A percentile compares a stretch with the other conserved stretches of the same genome.
Conservation (phyloP, 306 rosid genomes). For the Vicia faba region DNA sequence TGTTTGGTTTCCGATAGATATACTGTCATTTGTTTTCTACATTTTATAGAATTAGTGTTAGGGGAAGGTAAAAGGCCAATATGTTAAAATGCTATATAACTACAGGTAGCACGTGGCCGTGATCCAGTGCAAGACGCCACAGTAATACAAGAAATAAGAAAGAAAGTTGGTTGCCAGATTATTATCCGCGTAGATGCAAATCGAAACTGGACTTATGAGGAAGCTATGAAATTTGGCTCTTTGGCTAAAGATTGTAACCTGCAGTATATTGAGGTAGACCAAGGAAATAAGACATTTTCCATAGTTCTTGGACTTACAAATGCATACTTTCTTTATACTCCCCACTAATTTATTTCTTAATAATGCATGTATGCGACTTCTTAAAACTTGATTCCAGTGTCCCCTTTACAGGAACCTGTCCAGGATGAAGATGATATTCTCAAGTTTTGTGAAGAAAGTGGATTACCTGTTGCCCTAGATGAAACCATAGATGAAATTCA, state of each 20-base stretch:
- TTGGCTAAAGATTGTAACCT: conserved; percentile 74
- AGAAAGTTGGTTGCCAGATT: conserved; percentile 66
- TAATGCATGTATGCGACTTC: conserved; percentile 12
- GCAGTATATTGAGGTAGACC: conserved; percentile 83
- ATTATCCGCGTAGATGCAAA: conserved; percentile 91
- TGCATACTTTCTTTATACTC: not conserved
- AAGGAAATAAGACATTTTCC: conserved; percentile 14
- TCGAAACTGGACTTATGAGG: conserved; percentile 81
- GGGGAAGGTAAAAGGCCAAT: conserved; percentile 27
- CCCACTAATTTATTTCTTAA: not conserved
- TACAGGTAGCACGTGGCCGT: conserved; percentile 76
- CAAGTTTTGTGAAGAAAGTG: conserved; percentile 82
- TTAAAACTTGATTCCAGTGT: conserved; percentile 30
- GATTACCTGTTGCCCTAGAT: conserved; percentile 87
- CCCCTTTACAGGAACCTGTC: conserved; percentile 82
- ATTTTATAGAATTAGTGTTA: conserved; percentile 29
- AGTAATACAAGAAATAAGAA: conserved; percentile 75
- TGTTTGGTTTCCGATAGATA: conserved; percentile 21
- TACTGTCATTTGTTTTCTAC: conserved; percentile 24
- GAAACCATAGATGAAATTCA: conserved; percentile 73
- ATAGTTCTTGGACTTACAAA: conserved; percentile 10
- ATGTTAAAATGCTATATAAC: conserved; percentile 25
- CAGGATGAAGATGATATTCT: conserved; percentile 70
- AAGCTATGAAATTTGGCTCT: conserved; percentile 82
- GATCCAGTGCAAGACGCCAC: conserved; percentile 72